Base-by-base conservation (phyloP, 1,139 yeast species). In the Geotrichum restrictum region DNA sequence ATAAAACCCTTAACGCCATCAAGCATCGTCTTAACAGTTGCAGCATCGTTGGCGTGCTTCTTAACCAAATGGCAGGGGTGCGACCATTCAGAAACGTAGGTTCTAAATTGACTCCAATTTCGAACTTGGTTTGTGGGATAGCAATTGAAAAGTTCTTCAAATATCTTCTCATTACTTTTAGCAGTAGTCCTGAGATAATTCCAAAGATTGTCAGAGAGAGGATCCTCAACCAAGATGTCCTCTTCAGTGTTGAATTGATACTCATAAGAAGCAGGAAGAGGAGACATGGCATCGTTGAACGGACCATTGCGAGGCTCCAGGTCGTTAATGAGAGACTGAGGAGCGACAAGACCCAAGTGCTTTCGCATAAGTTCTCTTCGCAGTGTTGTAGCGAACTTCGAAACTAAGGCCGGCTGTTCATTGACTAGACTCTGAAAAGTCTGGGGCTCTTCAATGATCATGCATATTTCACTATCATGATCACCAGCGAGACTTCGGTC, bases 401-500 rank as follows among this genome's bases (percentile, higher is more conserved):
- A 52, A 3, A 54, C 59, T 24, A 18, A 18, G 7, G 50, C n/a
- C 7, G 48, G 49, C 4, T 32, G 38, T 1, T 59, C 59, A n/a
- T 45, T 37, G 24, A 56, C 39, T 29, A 21, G 13, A 38, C 47
- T 38, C 6, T 44, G 49, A 16, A 40, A 22, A 6, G 14, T 14
- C 41, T 52, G 55, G 14, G 52, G 56, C 43, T 56, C 57, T 33
- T 56, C 56, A 22, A 56, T 46, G 16, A 56, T 42, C 49, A 56
- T 45, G 11, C 59, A 59, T 13, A 57, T 56, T 39, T 57, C 59
- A 19, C 50, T 39, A 45, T 57, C 59, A 36, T 56, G 59, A 22
- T 56, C 51, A n/a, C 59, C 59, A 5, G 33, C 44, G 39, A 55
- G 58, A 7, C 49, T 39, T 6, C 59, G 51, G 21, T 57, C 59